Conservation (phyloP, 2,329 filamentous ascomycete genomes). For the Aspergillus glaucus region DNA sequence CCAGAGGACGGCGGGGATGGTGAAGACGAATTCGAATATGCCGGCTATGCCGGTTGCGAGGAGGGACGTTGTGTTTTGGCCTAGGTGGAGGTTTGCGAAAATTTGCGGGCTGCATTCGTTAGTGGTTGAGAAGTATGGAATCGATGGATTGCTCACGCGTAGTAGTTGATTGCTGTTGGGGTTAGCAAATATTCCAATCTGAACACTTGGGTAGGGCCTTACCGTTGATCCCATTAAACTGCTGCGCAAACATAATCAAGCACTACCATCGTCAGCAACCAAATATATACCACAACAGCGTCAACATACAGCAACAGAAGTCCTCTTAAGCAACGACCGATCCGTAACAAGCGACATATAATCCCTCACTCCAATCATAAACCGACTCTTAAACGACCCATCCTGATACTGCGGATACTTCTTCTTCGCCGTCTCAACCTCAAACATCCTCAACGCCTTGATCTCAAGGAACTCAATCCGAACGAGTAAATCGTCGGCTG, state of each 20-base stretch:
- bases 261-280: slow-evolving; percentile 60
- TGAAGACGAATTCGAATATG: slow-evolving; percentile 35
- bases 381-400: slow-evolving; percentile 55
- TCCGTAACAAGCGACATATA: slow-evolving; percentile 28
- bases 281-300: slow-evolving; percentile 30
- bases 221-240: slow-evolving; percentile 42
- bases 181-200: background rate
- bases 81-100: slow-evolving; percentile 29
- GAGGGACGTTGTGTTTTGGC: slow-evolving; percentile 31
- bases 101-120: slow-evolving; percentile 21
- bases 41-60: slow-evolving; percentile 37
- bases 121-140: background rate
- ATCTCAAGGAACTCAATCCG: slow-evolving; percentile 73
- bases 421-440: slow-evolving; percentile 61
- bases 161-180: slow-evolving; percentile 29
- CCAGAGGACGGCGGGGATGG: slow-evolving; percentile 37
- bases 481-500: slow-evolving; percentile 61
- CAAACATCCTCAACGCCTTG: slow-evolving; percentile 67
- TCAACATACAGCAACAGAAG: slow-evolving; percentile 35
- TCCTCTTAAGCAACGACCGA: slow-evolving; percentile 31
- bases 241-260: slow-evolving; percentile 36
- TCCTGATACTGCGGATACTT: slow-evolving; percentile 61
- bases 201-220: background rate
- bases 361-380: slow-evolving; percentile 55
- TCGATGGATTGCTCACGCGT: slow-evolving; percentile 21